Evolutionary conservation across 1,284 basidiomycete genomes (phyloP), one percentile per base, ranked within the genome.

Genomic region (Microstroma glucosiphilum): DNA sequence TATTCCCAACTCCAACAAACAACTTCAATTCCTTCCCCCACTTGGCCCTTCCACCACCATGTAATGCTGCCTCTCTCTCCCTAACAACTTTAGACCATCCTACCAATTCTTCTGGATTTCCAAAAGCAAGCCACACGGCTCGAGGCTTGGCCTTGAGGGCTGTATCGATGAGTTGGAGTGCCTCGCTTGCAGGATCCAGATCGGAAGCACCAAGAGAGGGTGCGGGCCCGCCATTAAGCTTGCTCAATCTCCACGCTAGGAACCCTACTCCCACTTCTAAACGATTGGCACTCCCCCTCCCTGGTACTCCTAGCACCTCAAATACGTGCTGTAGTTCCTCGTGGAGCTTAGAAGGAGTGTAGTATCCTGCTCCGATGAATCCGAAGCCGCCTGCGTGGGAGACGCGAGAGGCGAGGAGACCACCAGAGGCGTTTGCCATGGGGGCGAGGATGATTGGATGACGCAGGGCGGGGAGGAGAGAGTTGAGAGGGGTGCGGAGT

Each of bases 291-390:
- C 42, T 17, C 15, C 37, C 40, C n/a, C 26, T 41, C 15, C 41
- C 48, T 2, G 57, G 46, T n/a, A 65, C 43, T 12, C 62, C 65
- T 0, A 73, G 61, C 23, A 59, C 56, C 6, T 30, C 19, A 30
- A 60, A 60, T 1, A 71, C 75, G 26, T 64, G 61, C 0, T 57
- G 51, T 6, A 72, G 58, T 53, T 77, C 73, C 21, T 54, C 13
- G 13, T 62, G 49, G 6, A 78, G 62, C 42, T 59, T 59, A 30
- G 60, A 26, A 1, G 64, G 59, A 1, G 62, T 61, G 53, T 65
- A 71, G 57, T 73, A 75, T 41, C 76, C 76, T 1, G 76, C 76
- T 19, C 75, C 76, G 57, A 77, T 67, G 59, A 76, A 76, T n/a
- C 76, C 76, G 9, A 78, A 69, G 8, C 71, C 75, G 43, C 75